Conservation (phyloP, 139 green algal species). For the Pseudopediastrum boryanum region DNA sequence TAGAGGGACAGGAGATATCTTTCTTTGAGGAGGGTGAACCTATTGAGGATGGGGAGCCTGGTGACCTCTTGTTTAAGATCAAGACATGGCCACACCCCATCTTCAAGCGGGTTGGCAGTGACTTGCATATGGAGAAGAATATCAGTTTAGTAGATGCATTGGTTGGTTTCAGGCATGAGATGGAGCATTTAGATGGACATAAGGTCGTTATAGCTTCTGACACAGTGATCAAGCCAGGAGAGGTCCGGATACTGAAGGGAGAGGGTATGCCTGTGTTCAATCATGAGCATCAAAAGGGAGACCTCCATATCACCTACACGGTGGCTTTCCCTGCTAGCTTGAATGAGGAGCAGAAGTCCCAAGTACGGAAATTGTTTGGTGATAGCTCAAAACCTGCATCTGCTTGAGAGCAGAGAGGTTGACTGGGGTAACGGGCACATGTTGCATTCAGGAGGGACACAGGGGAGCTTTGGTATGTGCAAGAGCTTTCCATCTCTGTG, state of each 20-base stretch:
- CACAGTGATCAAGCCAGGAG: slow-evolving; percentile 54
- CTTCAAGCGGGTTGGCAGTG: slow-evolving; percentile 68
- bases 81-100: slow-evolving; percentile 47
- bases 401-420: too few species aligned
- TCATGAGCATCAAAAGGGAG: slow-evolving; percentile 59
- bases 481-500: too few species aligned
- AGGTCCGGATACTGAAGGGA: slow-evolving; percentile 41
- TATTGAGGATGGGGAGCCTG: slow-evolving; percentile 92
- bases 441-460: too few species aligned
- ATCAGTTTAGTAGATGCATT: slow-evolving; percentile 91
- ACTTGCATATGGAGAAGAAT: slow-evolving; percentile 70
- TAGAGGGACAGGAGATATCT: slow-evolving; percentile 81
- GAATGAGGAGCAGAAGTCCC: slow-evolving; percentile 71
- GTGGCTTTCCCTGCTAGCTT: slow-evolving; percentile 86
- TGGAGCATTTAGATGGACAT: slow-evolving; percentile 95
- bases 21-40: slow-evolving; percentile 98
- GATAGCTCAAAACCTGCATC: background rate
- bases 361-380: slow-evolving; percentile 60
- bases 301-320: slow-evolving; percentile 85
- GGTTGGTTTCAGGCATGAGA: slow-evolving; percentile 76
- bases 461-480: too few species aligned
- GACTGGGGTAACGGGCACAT: too few species aligned
- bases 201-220: slow-evolving; percentile 50
- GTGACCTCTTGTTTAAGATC: slow-evolving; percentile 85
- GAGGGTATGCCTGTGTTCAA: slow-evolving; percentile 67